phyloP scores from a whole-genome alignment of 2,329 filamentous ascomycete genomes.

The Colletotrichum abscissum region DNA sequence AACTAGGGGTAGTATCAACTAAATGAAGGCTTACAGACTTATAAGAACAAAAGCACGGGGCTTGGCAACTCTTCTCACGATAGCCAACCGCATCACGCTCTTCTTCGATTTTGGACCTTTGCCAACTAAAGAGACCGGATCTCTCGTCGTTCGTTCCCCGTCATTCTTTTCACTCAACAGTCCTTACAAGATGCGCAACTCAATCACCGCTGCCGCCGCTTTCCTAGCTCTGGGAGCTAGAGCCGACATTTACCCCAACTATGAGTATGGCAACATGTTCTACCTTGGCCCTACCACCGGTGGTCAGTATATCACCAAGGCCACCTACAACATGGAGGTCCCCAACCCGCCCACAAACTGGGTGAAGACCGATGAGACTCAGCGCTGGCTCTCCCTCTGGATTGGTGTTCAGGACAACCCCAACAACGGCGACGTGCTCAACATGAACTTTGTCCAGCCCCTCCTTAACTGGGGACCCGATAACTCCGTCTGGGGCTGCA shows the following conservation, averaged over 20 bases:
- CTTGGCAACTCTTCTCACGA: not conserved
- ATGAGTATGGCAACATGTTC: constrained; percentile 29
- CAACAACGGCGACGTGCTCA: constrained; percentile 9
- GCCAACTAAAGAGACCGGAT: constrained; percentile 2
- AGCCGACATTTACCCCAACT: constrained; percentile 20
- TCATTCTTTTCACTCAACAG: not conserved
- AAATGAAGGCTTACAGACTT: not conserved
- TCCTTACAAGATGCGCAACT: constrained; percentile 13
- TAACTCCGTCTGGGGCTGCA: constrained; percentile 17
- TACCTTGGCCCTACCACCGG: constrained; percentile 19
- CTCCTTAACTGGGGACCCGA: constrained; percentile 26
- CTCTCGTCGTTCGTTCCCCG: constrained; percentile 13
- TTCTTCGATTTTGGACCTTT: not conserved
- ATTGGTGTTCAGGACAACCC: constrained; percentile 24
- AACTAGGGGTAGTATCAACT: not conserved
- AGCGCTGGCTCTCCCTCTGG: constrained; percentile 19
- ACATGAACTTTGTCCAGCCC: constrained; percentile 24
- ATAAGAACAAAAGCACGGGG: not conserved
- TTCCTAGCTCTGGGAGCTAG: constrained; percentile 13
- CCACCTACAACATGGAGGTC: constrained; percentile 37
- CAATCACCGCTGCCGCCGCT: not conserved
- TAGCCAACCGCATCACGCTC: not conserved
- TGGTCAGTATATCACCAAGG: constrained; percentile 30
- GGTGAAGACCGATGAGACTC: constrained; percentile 14
- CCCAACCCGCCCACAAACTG: constrained; percentile 17